These are phyloP conservation scores for Aureobasidium musti DNA, from an alignment of 2,329 filamentous ascomycete genomes.

Conservation along the genomic window DNA sequence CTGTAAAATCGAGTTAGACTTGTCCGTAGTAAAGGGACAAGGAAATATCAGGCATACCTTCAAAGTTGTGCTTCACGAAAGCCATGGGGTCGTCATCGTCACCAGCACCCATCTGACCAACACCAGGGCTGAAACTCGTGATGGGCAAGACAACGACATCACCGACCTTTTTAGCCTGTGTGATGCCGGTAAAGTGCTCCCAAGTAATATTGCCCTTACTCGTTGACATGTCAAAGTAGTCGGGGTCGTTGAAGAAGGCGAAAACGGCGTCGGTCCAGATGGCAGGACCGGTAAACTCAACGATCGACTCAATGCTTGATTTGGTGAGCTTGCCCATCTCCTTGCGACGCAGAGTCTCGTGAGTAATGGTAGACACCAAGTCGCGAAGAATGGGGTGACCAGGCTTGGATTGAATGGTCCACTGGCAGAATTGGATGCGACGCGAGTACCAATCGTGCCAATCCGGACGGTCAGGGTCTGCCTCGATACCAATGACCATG, in stretches of 20 bases:
- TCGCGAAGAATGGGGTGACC: conserved; percentile 91
- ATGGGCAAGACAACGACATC: conserved; percentile 94
- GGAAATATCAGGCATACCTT: conserved; percentile 62
- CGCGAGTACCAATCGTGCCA: conserved; percentile 97
- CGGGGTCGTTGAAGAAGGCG: conserved; percentile 86
- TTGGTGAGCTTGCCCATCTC: conserved; percentile 62
- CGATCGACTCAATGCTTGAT: conserved; percentile 64
- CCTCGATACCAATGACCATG: conserved; percentile 91
- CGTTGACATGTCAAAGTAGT: conserved; percentile 78
- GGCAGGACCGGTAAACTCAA: conserved; percentile 92
- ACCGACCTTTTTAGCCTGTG: conserved; percentile 78
- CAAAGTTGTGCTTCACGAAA: conserved; percentile 95
- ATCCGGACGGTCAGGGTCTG: conserved; percentile 87
- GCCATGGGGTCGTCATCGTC: conserved; percentile 92
- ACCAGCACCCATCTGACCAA: conserved; percentile 87
- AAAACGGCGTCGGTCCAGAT: conserved; percentile 94
- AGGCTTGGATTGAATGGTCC: conserved; percentile 95
- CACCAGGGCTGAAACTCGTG: conserved; percentile 94
- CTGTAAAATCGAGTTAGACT: conserved; percentile 45
- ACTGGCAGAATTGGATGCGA: conserved; percentile 97
- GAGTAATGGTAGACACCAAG: conserved; percentile 81
- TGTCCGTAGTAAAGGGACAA: neutral
- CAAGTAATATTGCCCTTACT: conserved; percentile 76
- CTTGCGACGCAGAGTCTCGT: conserved; percentile 76
- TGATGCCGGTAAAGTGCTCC: conserved; percentile 87